phyloP scores from a whole-genome alignment of 345 rosid genomes.

The Heritiera fomes region DNA sequence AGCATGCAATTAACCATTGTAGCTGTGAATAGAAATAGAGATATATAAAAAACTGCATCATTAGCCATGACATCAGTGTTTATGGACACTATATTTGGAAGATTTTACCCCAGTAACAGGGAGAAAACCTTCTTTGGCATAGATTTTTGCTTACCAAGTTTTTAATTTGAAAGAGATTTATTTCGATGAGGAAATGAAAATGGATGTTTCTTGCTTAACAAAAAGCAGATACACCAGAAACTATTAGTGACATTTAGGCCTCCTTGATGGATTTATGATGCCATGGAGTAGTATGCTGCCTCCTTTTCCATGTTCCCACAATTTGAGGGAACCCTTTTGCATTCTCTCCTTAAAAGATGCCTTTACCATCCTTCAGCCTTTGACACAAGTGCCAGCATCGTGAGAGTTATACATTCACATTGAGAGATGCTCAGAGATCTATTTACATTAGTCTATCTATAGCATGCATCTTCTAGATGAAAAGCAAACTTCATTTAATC shows the following conservation, averaged over 20 bases:
- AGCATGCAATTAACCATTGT: not conserved
- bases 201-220: not conserved
- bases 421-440: not conserved
- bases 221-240: not conserved
- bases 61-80: not conserved
- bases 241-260: not conserved
- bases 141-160: not conserved
- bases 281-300: not conserved
- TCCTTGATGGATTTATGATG: slow-evolving; percentile 1
- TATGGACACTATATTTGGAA: not conserved
- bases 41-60: not conserved
- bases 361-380: not conserved
- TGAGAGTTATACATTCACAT: not conserved
- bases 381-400: slow-evolving; percentile 12
- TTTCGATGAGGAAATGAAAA: not conserved
- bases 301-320: not conserved
- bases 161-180: not conserved
- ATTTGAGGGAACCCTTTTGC: not conserved
- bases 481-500: slow-evolving; percentile 16
- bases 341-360: slow-evolving; percentile 1
- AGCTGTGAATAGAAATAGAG: not conserved
- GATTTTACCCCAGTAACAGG: slow-evolving; percentile 2
- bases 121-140: not conserved
- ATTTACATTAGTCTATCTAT: not conserved
- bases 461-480: slow-evolving; percentile 10